Evolutionary conservation across 1,284 basidiomycete species (phyloP).

Genomic region (Fomitopsis schrenkii): DNA sequence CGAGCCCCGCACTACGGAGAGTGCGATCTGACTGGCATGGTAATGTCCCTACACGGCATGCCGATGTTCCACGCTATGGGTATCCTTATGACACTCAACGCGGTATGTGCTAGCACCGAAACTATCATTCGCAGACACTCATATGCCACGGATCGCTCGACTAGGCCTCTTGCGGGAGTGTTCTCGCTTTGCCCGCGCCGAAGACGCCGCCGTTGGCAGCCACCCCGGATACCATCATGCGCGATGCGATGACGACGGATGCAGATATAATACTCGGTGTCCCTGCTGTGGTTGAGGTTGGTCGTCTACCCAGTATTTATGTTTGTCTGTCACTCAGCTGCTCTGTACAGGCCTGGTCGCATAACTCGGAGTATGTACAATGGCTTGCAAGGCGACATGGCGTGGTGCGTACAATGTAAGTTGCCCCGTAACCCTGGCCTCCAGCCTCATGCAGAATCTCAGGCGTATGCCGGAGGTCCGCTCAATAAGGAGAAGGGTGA

Average conservation of each 20-base stretch:
- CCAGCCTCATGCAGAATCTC: neutral
- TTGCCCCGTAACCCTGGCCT: neutral
- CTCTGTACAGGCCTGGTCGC: conserved; percentile 2
- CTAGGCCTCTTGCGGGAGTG: conserved; percentile 5
- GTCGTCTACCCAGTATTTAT: neutral
- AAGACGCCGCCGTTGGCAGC: conserved; percentile 14
- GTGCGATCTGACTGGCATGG: conserved; percentile 12
- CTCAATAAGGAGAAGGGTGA: conserved; percentile 17
- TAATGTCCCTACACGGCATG: conserved; percentile 15
- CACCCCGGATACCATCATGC: conserved; percentile 15
- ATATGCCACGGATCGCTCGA: conserved; percentile 5
- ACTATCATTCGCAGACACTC: neutral
- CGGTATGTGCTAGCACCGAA: neutral
- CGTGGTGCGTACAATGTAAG: neutral
- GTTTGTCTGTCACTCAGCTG: neutral
- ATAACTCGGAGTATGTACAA: conserved; percentile 1
- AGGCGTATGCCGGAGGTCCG: conserved; percentile 17
- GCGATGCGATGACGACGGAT: conserved; percentile 8
- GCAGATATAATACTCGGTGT: conserved; percentile 18
- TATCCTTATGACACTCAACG: conserved; percentile 1
- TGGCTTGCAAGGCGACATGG: neutral
- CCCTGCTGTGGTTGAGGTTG: conserved; percentile 17
- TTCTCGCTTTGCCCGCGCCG: conserved; percentile 15
- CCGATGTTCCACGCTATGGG: conserved; percentile 22
- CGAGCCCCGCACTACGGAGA: conserved; percentile 7